Conservation (phyloP, 139 green algal species). For the Chlamydomonas incerta region DNA sequence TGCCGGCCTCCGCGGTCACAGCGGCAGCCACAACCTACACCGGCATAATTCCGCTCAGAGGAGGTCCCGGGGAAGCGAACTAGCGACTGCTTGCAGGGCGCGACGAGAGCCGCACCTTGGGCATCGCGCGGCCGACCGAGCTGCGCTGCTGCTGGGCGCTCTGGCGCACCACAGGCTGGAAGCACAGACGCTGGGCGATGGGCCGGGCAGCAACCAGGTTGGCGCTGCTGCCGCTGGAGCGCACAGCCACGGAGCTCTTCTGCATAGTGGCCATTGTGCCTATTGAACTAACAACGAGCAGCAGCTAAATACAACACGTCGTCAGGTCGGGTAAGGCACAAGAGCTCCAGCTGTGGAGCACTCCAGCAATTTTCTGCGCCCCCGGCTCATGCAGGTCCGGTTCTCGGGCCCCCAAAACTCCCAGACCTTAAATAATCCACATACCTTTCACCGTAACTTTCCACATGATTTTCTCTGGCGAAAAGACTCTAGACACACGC, state of each 20-base stretch:
- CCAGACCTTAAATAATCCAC: too few species aligned
- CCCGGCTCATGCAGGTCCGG: too few species aligned
- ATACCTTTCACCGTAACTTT: too few species aligned
- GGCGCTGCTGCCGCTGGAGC: not conserved
- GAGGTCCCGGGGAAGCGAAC: too few species aligned
- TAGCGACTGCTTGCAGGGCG: not conserved
- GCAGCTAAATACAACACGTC: too few species aligned
- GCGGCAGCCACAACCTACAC: slow-evolving; percentile 13
- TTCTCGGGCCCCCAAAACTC: too few species aligned
- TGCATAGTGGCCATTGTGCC: slow-evolving; percentile 25
- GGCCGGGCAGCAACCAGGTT: slow-evolving; percentile 26
- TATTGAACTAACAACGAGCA: too few species aligned
- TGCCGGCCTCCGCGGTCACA: not conserved
- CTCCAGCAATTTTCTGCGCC: too few species aligned
- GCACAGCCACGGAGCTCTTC: not conserved
- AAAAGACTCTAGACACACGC: too few species aligned
- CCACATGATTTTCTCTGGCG: too few species aligned
- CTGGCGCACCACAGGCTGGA: slow-evolving; percentile 4
- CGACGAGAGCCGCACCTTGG: slow-evolving; percentile 37
- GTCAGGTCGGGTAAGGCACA: too few species aligned
- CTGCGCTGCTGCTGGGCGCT: not conserved
- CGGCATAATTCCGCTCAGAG: not conserved
- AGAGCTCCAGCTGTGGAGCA: too few species aligned
- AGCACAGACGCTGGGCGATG: slow-evolving; percentile 24
- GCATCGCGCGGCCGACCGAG: slow-evolving; percentile 1